Base-by-base conservation (phyloP, 139 green algal species). In the Chlamydomonas applanata region DNA sequence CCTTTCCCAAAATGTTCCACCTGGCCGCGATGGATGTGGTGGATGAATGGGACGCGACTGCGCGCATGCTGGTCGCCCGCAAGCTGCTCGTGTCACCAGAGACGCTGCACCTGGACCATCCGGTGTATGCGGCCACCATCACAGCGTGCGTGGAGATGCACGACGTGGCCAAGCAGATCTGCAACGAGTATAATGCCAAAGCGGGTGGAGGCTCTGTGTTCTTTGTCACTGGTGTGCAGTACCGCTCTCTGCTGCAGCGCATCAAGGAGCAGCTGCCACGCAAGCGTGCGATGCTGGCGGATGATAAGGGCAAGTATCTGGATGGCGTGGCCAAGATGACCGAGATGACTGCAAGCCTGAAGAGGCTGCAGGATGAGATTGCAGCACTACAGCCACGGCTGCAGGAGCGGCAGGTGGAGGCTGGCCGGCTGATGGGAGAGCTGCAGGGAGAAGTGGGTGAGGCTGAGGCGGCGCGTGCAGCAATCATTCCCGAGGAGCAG, bases 1-100 rank as follows among this genome's bases (percentile, higher is more conserved):
- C 70, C 49, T 84, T 79, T 61, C 78, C 78, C 59, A 84, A 84
- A 68, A 69, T 84, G n/a, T 80, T 84, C 61, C 68, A 77, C 57
- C 45, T 64, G 30, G 60, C 75, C n/a, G 53, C 73, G 24, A 45
- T 80, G 22, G 70, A 84, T 68, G 5, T 74, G 19, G 68, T 84
- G 59, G 78, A 84, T 40, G 78, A 84, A 19, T 84, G 78, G 78
- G 68, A 80, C 52, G n/a, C 4, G 7, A 67, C 75, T 22, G 72
- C 78, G 7, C 44, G 72, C 2, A 27, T 73, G 53, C 59, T 69
- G 57, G 78, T 83, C 66, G 16, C 29, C 17, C 0, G 33, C 5
- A 27, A 49, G n/a, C 60, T 29, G 1, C 24, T 70, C 3, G 62
- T 40, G 13, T 57, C 52, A 1, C n/a, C 20, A 22, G 63, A 52